A percentile compares a stretch with the other conserved stretches of the same genome.
Conservation (phyloP, 331 rosid genomes). For the Pyracantha coccinea region DNA sequence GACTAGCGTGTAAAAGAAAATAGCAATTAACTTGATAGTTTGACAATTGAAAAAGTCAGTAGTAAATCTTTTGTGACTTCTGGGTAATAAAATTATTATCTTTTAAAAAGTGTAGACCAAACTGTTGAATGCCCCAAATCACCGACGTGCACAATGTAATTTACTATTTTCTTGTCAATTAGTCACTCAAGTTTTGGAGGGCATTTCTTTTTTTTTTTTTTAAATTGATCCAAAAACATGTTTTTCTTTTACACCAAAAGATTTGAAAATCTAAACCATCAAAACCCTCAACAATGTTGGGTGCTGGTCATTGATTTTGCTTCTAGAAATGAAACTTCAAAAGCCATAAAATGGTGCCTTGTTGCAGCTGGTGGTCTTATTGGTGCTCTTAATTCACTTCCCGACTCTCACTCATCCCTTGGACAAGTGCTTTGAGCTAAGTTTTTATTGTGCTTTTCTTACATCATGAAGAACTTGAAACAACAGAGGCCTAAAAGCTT, state of each 20-base stretch:
- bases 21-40: neutral
- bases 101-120: too few species aligned
- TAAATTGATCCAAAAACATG: too few species aligned
- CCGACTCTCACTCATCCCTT: neutral
- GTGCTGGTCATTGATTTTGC: neutral
- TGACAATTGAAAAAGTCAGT: neutral
- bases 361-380: neutral
- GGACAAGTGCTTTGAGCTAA: neutral
- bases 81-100: too few species aligned
- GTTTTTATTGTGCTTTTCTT: neutral
- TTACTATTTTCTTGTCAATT: too few species aligned
- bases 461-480: neutral
- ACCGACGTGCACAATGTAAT: too few species aligned
- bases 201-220: too few species aligned
- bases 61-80: neutral
- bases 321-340: neutral
- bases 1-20: neutral
- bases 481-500: neutral
- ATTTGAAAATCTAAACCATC: neutral
- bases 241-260: too few species aligned
- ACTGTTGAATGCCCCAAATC: too few species aligned
- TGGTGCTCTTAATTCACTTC: neutral
- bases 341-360: too few species aligned
- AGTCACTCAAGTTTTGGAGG: too few species aligned
- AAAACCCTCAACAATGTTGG: neutral